Evolutionary conservation across 495 filamentous ascomycete species (phyloP).

Genomic region (Daldinia grandis): DNA sequence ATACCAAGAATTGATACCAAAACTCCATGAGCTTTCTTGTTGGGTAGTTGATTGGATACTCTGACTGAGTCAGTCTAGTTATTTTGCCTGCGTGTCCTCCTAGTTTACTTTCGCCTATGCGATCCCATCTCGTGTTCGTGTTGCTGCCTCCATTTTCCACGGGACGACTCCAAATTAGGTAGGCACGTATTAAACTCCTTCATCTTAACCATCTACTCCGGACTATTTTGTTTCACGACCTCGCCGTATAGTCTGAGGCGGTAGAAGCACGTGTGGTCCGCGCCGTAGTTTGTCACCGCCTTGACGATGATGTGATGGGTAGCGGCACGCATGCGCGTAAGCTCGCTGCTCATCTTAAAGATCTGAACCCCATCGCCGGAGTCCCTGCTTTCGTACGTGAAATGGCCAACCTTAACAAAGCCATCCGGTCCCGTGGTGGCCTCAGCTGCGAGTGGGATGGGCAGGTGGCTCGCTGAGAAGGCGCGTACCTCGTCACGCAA

Average conservation of each 20-base stretch:
- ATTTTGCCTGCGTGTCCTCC: background rate
- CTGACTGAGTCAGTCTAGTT: background rate
- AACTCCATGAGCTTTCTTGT: constrained; percentile 4
- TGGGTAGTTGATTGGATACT: background rate
- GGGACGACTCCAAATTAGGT: background rate
- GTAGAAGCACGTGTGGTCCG: constrained; percentile 70
- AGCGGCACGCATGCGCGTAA: constrained; percentile 46
- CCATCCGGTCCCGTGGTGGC: constrained; percentile 20
- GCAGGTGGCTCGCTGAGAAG: constrained; percentile 46
- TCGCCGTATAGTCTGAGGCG: constrained; percentile 64
- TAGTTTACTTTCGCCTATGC: background rate
- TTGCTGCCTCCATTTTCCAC: background rate
- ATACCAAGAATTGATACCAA: constrained; percentile 11
- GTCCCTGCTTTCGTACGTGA: constrained; percentile 58
- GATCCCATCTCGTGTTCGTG: background rate
- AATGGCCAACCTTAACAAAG: constrained; percentile 62
- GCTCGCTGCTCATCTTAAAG: constrained; percentile 55
- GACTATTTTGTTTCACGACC: constrained; percentile 22
- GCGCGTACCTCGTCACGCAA: constrained; percentile 41
- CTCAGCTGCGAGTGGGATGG: constrained; percentile 12
- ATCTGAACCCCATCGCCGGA: constrained; percentile 58
- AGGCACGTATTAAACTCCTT: background rate
- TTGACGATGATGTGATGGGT: constrained; percentile 59
- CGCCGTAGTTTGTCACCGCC: constrained; percentile 63
- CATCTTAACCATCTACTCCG: background rate